A percentile compares a stretch with the other conserved stretches of the same genome.
Evolutionary conservation across 1,139 yeast species (phyloP).

Genomic region (Scheffersomyces illinoinensis): DNA sequence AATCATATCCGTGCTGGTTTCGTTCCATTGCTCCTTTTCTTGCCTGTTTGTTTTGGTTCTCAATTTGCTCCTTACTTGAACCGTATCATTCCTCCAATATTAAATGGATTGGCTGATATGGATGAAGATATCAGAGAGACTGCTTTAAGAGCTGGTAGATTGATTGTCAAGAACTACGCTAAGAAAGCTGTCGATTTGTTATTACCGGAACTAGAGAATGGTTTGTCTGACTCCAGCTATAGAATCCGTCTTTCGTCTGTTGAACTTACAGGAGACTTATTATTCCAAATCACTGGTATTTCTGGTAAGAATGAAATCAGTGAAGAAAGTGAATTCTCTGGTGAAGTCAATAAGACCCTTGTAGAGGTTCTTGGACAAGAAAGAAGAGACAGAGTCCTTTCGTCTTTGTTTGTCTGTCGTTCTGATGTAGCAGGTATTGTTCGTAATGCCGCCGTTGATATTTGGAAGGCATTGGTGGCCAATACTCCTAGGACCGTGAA

Average conservation of each 20-base stretch:
- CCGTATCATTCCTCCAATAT: conserved; percentile 84
- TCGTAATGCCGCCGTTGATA: conserved; percentile 88
- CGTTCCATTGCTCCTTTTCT: conserved; percentile 83
- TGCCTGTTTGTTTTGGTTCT: conserved; percentile 93
- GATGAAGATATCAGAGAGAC: conserved; percentile 88
- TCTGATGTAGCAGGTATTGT: conserved; percentile 88
- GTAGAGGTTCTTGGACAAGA: conserved; percentile 81
- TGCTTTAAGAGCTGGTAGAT: conserved; percentile 89
- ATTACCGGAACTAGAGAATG: conserved; percentile 90
- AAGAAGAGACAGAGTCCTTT: conserved; percentile 83
- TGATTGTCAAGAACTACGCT: conserved; percentile 90
- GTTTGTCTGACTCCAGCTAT: conserved; percentile 78
- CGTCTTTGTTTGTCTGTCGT: conserved; percentile 88
- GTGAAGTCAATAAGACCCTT: conserved; percentile 66
- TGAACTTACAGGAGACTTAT: conserved; percentile 93
- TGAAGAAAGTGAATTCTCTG: conserved; percentile 56
- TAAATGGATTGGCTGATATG: conserved; percentile 86
- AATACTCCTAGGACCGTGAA: conserved; percentile 96
- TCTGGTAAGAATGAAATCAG: conserved; percentile 65
- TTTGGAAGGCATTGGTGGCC: conserved; percentile 96
- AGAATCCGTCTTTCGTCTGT: conserved; percentile 93
- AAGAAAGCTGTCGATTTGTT: conserved; percentile 89
- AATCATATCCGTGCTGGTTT: conserved; percentile 85
- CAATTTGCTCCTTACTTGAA: conserved; percentile 89
- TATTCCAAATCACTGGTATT: conserved; percentile 93